phyloP scores from a whole-genome alignment of 2,329 filamentous ascomycete genomes.

The Raffaelea deltoideospora region DNA sequence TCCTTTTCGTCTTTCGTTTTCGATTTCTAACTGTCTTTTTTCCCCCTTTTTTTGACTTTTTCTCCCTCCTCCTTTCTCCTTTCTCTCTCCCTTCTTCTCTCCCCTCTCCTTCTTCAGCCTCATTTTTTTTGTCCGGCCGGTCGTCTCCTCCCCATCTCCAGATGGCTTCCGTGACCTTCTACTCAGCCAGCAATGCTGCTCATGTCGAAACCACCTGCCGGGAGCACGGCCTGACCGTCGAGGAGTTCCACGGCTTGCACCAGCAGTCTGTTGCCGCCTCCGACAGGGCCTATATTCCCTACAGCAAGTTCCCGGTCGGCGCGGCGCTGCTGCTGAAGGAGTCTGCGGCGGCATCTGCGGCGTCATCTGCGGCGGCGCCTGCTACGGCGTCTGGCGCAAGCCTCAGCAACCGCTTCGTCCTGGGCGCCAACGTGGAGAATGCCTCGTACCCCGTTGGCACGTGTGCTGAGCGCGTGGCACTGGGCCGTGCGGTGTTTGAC shows the following conservation, averaged over 20 bases:
- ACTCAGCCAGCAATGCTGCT: conserved; percentile 10
- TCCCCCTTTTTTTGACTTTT: neutral
- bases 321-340: conserved; percentile 66
- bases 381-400: conserved; percentile 20
- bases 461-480: conserved; percentile 83
- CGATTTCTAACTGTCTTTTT: neutral
- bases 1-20: neutral
- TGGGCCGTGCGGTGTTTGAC: conserved; percentile 60
- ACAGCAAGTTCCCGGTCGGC: conserved; percentile 85
- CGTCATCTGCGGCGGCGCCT: too few species aligned
- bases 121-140: neutral
- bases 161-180: conserved; percentile 8
- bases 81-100: neutral
- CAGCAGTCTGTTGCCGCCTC: conserved; percentile 56
- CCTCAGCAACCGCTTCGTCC: conserved; percentile 24
- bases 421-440: conserved; percentile 87
- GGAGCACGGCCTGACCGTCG: conserved; percentile 34
- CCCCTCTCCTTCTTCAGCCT: neutral
- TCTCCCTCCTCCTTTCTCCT: neutral
- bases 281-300: conserved; percentile 73
- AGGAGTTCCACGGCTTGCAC: conserved; percentile 51
- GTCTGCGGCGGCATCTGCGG: too few species aligned
- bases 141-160: conserved; percentile 5
- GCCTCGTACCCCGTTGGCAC: conserved; percentile 87
- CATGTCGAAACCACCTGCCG: conserved; percentile 18